Evolutionary conservation across 495 filamentous ascomycete genomes (phyloP), one percentile per base, ranked within the genome.

Genomic region (Cladorrhinum samala): DNA sequence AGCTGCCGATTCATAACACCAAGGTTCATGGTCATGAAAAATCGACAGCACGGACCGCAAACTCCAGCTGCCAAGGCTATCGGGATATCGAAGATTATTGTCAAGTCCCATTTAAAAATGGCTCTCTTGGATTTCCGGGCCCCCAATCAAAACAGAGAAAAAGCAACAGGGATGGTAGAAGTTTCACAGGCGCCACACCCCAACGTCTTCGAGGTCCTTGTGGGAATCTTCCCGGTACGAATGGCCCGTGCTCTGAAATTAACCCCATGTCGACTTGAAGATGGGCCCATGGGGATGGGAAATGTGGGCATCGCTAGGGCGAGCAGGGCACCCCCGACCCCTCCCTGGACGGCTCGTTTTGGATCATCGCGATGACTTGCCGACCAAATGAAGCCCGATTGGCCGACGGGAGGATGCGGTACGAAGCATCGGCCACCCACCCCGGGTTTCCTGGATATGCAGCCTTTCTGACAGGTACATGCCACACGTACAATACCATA

Each of bases 101-200:
- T n/a, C n/a, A n/a, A n/a, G n/a, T n/a, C n/a, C n/a, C 45, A 47
- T 9, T 27, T 23, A 30, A 47, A 47, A 30, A 47, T 47, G 45
- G 45, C 45, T 47, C 45, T 27, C 24, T 16, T 13, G 9, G 14
- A 30, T 47, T 23, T 20, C 21, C 23, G 13, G 14, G 16, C 18
- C 16, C 18, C 42, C 42, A 45, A 45, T 45, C 39, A 24, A 19
- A 24, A 14, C 9, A n/a, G 13, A 23, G 7, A 6, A 45, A 14
- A 45, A 18, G 30, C 25, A n/a, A 54, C 55, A 58, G 41, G 59
- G 56, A 62, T 56, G 42, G 24, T 53, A 52, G 58, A 57, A 56
- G 53, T 48, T 49, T 51, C 55, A 54, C 52, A 51, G 52, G 53
- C 59, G 59, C 59, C 59, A 58, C 59, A 58, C 56, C 49, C 47